phyloP scores from a whole-genome alignment of 345 rosid genomes.

The Melaleuca quinquenervia region DNA sequence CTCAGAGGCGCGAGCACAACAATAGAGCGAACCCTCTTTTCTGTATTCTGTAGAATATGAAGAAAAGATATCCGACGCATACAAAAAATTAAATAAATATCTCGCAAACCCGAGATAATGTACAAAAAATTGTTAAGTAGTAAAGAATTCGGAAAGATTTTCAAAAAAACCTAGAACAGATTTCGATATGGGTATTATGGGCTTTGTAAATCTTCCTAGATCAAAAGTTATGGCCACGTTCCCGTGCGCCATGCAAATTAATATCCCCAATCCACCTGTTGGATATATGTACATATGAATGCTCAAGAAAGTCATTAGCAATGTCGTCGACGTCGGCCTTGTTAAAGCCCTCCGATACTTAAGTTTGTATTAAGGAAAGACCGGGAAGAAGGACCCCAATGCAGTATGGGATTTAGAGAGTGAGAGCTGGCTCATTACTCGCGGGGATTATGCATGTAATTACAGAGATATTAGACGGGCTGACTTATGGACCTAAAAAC shows the following conservation, averaged over 20 bases:
- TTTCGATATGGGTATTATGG: not conserved
- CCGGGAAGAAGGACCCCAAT: not conserved
- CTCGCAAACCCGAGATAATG: not conserved
- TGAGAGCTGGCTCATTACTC: not conserved
- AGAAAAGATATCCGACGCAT: not conserved
- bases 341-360: not conserved
- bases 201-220: not conserved
- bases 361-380: not conserved
- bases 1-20: not conserved
- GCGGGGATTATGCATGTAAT: not conserved
- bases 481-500: not conserved
- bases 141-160: not conserved
- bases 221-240: not conserved
- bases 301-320: not conserved
- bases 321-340: not conserved
- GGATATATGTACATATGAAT: not conserved
- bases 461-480: not conserved
- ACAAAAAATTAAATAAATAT: not conserved
- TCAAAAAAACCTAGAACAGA: not conserved
- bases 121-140: not conserved
- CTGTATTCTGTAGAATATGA: not conserved
- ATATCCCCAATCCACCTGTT: not conserved
- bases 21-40: not conserved
- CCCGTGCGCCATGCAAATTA: too few relatives aligned
- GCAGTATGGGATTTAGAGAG: not conserved